phyloP scores from a whole-genome alignment of 306 rosid species.

The Casuarina cunninghamiana region DNA sequence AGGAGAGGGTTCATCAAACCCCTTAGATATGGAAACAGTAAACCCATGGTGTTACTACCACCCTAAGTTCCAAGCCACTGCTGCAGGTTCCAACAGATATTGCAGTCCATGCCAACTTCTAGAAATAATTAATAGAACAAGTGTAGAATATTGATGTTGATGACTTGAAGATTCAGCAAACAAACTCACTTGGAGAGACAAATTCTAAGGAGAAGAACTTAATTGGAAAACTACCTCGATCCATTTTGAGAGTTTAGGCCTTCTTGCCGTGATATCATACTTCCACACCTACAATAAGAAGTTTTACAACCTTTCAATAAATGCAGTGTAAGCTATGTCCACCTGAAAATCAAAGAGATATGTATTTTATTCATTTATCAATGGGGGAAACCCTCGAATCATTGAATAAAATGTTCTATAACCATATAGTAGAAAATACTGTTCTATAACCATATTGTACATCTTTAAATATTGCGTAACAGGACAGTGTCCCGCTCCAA shows the following conservation, averaged over 20 bases:
- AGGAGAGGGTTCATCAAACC: neutral
- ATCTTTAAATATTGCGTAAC: too few species aligned
- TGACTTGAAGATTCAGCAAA: neutral
- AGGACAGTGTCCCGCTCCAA: too few species aligned
- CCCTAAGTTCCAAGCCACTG: neutral
- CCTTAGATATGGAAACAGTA: neutral
- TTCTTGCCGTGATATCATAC: conserved; percentile 55
- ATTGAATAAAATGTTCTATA: neutral
- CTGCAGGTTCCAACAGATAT: neutral
- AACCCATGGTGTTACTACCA: neutral
- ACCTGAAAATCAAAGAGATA: conserved; percentile 40
- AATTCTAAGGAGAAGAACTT: neutral
- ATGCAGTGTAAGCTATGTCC: conserved; percentile 66
- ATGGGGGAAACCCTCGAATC: conserved; percentile 10
- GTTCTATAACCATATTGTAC: too few species aligned
- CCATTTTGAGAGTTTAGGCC: conserved; percentile 65
- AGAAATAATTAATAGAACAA: neutral
- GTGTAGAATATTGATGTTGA: neutral
- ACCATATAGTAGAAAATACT: neutral
- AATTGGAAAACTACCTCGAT: conserved; percentile 45
- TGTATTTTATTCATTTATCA: conserved; percentile 9
- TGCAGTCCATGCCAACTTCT: neutral
- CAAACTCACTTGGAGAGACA: neutral
- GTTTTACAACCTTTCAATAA: conserved; percentile 59
- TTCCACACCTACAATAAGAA: conserved; percentile 41